phyloP scores from a whole-genome alignment of 106 monocot species.

The Narthecium ossifragum region DNA sequence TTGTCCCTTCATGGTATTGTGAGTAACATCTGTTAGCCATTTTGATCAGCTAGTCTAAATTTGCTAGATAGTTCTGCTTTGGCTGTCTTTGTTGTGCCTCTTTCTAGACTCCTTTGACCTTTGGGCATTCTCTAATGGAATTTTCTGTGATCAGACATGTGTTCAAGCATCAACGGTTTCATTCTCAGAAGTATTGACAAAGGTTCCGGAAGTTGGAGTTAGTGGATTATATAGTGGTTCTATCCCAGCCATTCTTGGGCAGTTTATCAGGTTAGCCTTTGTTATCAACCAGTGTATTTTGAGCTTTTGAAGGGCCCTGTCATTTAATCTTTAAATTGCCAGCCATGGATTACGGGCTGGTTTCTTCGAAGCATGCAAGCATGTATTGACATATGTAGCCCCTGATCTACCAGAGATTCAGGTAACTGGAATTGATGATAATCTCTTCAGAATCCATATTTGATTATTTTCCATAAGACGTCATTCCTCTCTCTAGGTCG shows the following conservation, averaged over 20 bases:
- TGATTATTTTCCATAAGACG: constrained; percentile 5
- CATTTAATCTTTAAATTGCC: constrained; percentile 6
- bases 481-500: too few relatives aligned
- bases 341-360: constrained; percentile 72
- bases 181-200: constrained; percentile 46
- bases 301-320: not conserved
- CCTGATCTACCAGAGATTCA: constrained; percentile 55
- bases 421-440: constrained; percentile 16
- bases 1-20: too few relatives aligned
- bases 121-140: not conserved
- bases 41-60: too few relatives aligned
- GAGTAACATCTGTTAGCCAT: too few relatives aligned
- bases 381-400: constrained; percentile 37
- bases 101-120: too few relatives aligned
- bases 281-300: not conserved
- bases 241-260: constrained; percentile 63
- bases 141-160: constrained; percentile 35
- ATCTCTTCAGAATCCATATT: not conserved
- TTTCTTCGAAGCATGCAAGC: constrained; percentile 58
- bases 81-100: too few relatives aligned
- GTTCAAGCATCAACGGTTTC: constrained; percentile 64
- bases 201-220: constrained; percentile 56
- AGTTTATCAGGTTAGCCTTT: constrained; percentile 52
- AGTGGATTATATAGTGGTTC: constrained; percentile 62
- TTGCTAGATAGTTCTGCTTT: too few relatives aligned